Percentiles rank a stretch among this genome's conserved stretches.
phyloP scores from a whole-genome alignment of 768 basidiomycete genomes.

The Amyloporia xantha region DNA sequence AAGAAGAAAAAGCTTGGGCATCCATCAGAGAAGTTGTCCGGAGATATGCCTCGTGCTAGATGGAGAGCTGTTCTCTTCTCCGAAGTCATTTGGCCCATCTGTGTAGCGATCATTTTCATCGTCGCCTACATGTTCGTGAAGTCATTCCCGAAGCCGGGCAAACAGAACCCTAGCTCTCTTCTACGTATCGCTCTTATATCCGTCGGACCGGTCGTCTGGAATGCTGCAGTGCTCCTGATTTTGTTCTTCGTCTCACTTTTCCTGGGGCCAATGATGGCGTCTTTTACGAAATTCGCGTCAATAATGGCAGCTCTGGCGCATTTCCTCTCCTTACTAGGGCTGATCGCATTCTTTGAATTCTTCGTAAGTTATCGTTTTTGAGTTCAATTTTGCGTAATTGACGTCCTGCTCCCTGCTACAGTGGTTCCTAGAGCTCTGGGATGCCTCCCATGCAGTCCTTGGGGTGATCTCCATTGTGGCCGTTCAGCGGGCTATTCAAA shows the following conservation, averaged over 20 bases:
- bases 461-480: slow-evolving; percentile 86
- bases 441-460: slow-evolving; percentile 92
- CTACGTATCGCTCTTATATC: slow-evolving; percentile 86
- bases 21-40: slow-evolving; percentile 94
- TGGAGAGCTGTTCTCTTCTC: slow-evolving; percentile 82
- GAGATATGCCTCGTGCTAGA: slow-evolving; percentile 86
- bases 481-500: slow-evolving; percentile 89
- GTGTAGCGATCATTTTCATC: slow-evolving; percentile 68
- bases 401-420: slow-evolving; percentile 26
- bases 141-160: slow-evolving; percentile 72
- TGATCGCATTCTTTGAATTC: slow-evolving; percentile 92
- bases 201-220: slow-evolving; percentile 92
- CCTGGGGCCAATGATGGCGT: slow-evolving; percentile 83
- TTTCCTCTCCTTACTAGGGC: slow-evolving; percentile 69
- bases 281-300: slow-evolving; percentile 83
- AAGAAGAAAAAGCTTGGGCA: slow-evolving; percentile 99
- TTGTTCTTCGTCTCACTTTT: slow-evolving; percentile 92
- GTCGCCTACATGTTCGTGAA: slow-evolving; percentile 91
- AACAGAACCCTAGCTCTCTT: slow-evolving; percentile 71
- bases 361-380: slow-evolving; percentile 63
- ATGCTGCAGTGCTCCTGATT: slow-evolving; percentile 76
- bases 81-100: slow-evolving; percentile 78
- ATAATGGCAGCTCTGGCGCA: slow-evolving; percentile 93
- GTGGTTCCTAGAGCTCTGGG: slow-evolving; percentile 98
- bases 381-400: no score